These are phyloP conservation scores for Diaporthe amygdali DNA, from an alignment of 2,329 filamentous ascomycete genomes.

Conservation along the genomic window DNA sequence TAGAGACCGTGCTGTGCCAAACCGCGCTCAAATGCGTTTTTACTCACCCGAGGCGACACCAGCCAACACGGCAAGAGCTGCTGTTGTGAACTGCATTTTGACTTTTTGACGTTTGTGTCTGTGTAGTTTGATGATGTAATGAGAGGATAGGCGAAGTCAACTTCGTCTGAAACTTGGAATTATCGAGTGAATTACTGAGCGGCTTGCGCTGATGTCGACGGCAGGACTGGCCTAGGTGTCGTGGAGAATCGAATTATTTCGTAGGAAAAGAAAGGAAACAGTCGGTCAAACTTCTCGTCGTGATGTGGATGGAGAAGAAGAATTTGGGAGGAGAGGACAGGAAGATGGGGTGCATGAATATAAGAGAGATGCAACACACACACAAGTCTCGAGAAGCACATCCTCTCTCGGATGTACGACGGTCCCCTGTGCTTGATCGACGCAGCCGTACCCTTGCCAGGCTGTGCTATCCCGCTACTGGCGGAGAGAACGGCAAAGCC, in stretches of 20 bases:
- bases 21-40: neutral
- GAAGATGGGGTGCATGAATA: conserved; percentile 31
- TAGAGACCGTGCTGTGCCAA: neutral
- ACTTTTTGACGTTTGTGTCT: conserved; percentile 26
- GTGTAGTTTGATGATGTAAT: conserved; percentile 24
- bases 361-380: conserved; percentile 20
- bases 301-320: conserved; percentile 31
- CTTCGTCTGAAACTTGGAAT: conserved; percentile 9
- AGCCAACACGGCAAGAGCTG: conserved; percentile 53
- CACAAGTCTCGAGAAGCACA: conserved; percentile 2
- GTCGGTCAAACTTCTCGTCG: conserved; percentile 25
- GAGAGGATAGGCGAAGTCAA: conserved; percentile 23
- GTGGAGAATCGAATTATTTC: conserved; percentile 32
- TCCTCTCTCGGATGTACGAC: conserved; percentile 20
- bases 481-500: conserved; percentile 9
- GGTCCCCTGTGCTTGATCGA: conserved; percentile 23
- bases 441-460: conserved; percentile 20
- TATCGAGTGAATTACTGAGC: conserved; percentile 35
- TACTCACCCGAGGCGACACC: conserved; percentile 51
- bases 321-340: conserved; percentile 26
- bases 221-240: conserved; percentile 52
- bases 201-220: conserved; percentile 49
- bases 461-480: conserved; percentile 17
- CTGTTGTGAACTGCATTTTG: conserved; percentile 59
- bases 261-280: conserved; percentile 31